A percentile compares a stretch with the other conserved stretches of the same genome.
These are phyloP conservation scores for Penicillium dipodomyicola DNA, from an alignment of 495 filamentous ascomycete genomes.

Conservation along the genomic window DNA sequence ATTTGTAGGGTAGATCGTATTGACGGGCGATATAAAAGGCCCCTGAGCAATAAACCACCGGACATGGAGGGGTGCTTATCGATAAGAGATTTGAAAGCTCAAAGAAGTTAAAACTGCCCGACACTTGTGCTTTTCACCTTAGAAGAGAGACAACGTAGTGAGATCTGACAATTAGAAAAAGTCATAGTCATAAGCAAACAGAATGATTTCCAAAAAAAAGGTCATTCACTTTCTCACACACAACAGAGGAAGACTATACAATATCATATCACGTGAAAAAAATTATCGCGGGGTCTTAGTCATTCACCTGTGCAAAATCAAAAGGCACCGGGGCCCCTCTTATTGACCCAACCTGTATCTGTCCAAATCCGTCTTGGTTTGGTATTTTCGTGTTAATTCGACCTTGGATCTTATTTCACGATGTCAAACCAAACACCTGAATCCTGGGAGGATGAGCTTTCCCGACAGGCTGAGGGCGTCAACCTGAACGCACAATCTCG, in stretches of 20 bases:
- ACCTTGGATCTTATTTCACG: conserved; percentile 32
- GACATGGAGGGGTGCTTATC: conserved; percentile 37
- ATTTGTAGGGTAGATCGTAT: conserved; percentile 4
- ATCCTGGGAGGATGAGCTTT: conserved; percentile 94
- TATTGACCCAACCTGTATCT: conserved; percentile 14
- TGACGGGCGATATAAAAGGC: conserved; percentile 10
- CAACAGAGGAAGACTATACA: not conserved
- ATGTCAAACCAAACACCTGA: conserved; percentile 82
- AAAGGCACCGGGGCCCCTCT: conserved; percentile 23
- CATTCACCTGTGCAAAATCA: conserved; percentile 40
- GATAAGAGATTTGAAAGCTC: conserved; percentile 27
- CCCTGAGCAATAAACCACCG: conserved; percentile 21
- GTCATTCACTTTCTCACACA: not conserved
- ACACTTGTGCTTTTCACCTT: not conserved
- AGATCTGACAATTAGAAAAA: not conserved
- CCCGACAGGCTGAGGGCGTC: conserved; percentile 81
- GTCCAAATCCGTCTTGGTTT: conserved; percentile 21
- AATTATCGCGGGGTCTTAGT: conserved; percentile 38
- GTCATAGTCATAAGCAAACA: not conserved
- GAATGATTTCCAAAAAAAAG: not conserved
- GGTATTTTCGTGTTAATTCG: conserved; percentile 28
- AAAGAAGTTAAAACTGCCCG: conserved; percentile 3
- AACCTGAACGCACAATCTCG: conserved; percentile 78
- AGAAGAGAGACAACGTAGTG: not conserved
- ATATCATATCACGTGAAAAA: conserved; percentile 23